A percentile compares a stretch with the other conserved stretches of the same genome.
These are phyloP conservation scores for Neospora caninum DNA, from an alignment of 169 alveolate genomes.

Conservation along the genomic window DNA sequence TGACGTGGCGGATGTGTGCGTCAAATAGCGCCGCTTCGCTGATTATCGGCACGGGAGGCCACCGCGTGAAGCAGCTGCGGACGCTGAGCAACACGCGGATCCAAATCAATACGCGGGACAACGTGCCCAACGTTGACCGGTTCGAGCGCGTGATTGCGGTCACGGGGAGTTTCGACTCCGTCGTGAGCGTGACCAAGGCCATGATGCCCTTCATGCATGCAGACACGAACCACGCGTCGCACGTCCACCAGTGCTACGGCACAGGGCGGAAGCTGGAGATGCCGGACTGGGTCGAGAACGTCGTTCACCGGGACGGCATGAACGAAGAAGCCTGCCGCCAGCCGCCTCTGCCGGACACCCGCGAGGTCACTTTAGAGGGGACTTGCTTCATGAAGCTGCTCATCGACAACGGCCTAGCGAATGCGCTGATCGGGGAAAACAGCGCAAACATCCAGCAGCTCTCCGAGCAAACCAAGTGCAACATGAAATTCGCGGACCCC, in stretches of 20 bases:
- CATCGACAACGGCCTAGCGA: slow-evolving; percentile 57
- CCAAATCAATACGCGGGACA: slow-evolving; percentile 53
- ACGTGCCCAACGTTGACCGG: slow-evolving; percentile 48
- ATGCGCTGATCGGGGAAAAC: slow-evolving; percentile 51
- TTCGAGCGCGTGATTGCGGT: slow-evolving; percentile 46
- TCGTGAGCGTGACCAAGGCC: slow-evolving; percentile 40
- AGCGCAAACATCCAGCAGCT: slow-evolving; percentile 36
- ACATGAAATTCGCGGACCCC: slow-evolving; percentile 51
- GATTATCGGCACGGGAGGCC: slow-evolving; percentile 61
- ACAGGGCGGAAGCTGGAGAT: slow-evolving; percentile 44
- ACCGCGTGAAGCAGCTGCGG: slow-evolving; percentile 52
- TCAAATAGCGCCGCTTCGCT: slow-evolving; percentile 53
- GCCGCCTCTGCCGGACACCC: slow-evolving; percentile 47
- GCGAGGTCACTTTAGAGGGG: slow-evolving; percentile 43
- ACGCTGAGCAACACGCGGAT: slow-evolving; percentile 53
- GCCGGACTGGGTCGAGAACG: slow-evolving; percentile 61
- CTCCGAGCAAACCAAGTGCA: slow-evolving; percentile 43
- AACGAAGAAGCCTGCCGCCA: slow-evolving; percentile 52
- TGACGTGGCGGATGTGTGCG: slow-evolving; percentile 65
- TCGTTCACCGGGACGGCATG: slow-evolving; percentile 60
- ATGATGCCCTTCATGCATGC: slow-evolving; percentile 67
- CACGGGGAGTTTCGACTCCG: slow-evolving; percentile 48
- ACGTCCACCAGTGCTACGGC: slow-evolving; percentile 63
- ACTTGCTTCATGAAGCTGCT: slow-evolving; percentile 50
- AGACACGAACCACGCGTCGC: slow-evolving; percentile 52